Evolutionary conservation across 2,329 filamentous ascomycete species (phyloP), one percentile per base, ranked within the genome.

Genomic region (Colletotrichum lindemuthianum): DNA sequence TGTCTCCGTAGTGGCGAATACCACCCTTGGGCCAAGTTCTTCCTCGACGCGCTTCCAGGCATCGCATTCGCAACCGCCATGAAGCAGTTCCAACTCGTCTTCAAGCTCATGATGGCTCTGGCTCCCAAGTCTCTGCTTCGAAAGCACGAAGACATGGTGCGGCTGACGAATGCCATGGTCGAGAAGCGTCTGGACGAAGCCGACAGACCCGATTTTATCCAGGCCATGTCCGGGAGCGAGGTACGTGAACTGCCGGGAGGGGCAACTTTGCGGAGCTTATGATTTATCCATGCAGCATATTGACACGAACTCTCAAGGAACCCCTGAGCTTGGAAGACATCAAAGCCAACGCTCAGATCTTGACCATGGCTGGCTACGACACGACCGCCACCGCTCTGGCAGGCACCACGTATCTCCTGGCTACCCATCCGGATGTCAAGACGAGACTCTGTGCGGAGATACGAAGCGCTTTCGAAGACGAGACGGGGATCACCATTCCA

Each of bases 361-460:
- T 24, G 24, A 24, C 24, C 24, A 24, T 24, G 24, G 24, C 24
- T 24, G 74, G 76, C 1, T 72, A 70, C 0, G 75, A 77, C 57
- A 77, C 75, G 3, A 76, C 75, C 2, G 74, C 75, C 2, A 74
- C 74, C 0, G 39, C 70, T 1, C 69, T 76, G 1, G 64, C 69
- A 0, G 75, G 71, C 2, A 67, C 65, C 9, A 68, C 68, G 0
- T 77, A 69, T 51, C 64, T 71, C 9, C 69, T 79, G 3, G 58
- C 71, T 0, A 70, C 41, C 4, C 74, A 78, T 34, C 76, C 76
- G 0, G 52, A 70, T 0, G 66, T 60, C 2, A 64, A 77, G 12
- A 40, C 70, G 5, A 76, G 68, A 33, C 50, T 82, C 4, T 70
- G 70, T 2, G 37, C 72, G 0, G 82, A 84, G 64, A 69, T 82